Base-by-base conservation (phyloP, 1,284 basidiomycete genomes). In the Amylostereum chailletii region DNA sequence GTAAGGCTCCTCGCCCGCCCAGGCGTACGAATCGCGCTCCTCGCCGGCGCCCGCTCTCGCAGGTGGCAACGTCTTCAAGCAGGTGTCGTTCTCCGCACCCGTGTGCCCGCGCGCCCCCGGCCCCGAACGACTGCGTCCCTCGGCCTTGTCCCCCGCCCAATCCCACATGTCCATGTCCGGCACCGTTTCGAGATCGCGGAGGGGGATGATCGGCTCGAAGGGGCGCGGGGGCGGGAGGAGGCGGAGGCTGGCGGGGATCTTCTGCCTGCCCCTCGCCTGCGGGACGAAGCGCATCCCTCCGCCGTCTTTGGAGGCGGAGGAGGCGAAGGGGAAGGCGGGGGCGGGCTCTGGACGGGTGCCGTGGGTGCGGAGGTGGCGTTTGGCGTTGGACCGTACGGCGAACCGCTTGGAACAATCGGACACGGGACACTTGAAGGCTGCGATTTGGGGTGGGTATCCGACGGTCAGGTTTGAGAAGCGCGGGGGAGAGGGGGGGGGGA, bases 321-420 rank as follows among this genome's bases (percentile, higher is more conserved):
- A 19, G 19, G 19, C 19, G 19, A 19, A 19, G 19, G 60, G 52
- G 57, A 45, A 53, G 31, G 54, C 53, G 51, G 63, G 61, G 39
- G 63, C 63, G 42, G 65, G 59, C 32, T 59, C 54, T 5, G 66
- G 63, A 54, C 62, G 60, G 53, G 67, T 67, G 27, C 72, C 71
- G 57, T 81, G 78, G 3, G 72, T 77, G 47, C 76, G 74, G 53
- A 77, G 71, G 61, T 85, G 81, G 42, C 81, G 71, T 55, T 77
- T 78, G 11, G 80, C 75, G 59, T 85, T 85, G 9, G 80, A 82
- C 32, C 73, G 72, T 38, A 83, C 81, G 7, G 76, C 77, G 62
- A 85, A 85, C 9, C 71, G 67, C 54, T 79, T 74, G 27, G 65
- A 66, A 60, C 82, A 85, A 10, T 70, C 70, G 31, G 72, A 71